Percentiles rank a stretch among this genome's conserved stretches.
Conservation (phyloP, 1,284 basidiomycete genomes). For the Paramarasmius palmivorus region DNA sequence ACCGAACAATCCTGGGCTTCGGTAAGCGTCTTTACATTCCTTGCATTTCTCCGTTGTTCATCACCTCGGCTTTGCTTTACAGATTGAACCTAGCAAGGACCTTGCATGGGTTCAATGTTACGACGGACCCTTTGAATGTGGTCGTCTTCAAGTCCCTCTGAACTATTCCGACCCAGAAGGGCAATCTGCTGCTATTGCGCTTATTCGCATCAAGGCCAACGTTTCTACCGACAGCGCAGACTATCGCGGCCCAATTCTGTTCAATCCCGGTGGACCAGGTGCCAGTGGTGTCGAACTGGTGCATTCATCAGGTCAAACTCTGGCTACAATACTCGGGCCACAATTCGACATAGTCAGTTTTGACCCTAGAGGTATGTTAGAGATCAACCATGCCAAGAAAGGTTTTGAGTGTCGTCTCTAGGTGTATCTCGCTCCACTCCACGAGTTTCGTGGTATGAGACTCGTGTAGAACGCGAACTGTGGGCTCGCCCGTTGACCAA, state of each 20-base stretch:
- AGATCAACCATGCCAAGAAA: no score
- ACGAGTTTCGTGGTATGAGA: conserved; percentile 31
- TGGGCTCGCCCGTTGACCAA: conserved; percentile 1
- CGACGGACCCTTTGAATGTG: no score
- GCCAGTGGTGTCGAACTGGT: conserved; percentile 42
- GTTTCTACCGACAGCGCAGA: conserved; percentile 22
- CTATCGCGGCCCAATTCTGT: conserved; percentile 45
- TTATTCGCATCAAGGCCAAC: conserved; percentile 11
- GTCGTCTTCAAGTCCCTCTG: neutral
- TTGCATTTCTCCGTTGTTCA: no score
- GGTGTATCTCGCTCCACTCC: conserved; percentile 36
- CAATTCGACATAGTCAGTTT: conserved; percentile 51
- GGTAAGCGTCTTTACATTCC: no score
- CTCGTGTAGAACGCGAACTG: neutral
- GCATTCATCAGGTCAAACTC: conserved; percentile 22
- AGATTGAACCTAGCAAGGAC: no score
- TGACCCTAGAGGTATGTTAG: conserved; percentile 38
- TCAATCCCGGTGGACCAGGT: conserved; percentile 57
- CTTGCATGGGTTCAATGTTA: no score
- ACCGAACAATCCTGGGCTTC: no score
- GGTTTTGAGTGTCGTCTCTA: conserved; percentile 5
- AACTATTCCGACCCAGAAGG: neutral
- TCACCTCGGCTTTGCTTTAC: no score
- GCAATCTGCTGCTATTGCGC: neutral
- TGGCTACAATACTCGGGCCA: conserved; percentile 40